A percentile compares a stretch with the other conserved stretches of the same genome.
These are phyloP conservation scores for Penicillium sp. DNA, from an alignment of 2,329 filamentous ascomycete genomes.

Conservation along the genomic window DNA sequence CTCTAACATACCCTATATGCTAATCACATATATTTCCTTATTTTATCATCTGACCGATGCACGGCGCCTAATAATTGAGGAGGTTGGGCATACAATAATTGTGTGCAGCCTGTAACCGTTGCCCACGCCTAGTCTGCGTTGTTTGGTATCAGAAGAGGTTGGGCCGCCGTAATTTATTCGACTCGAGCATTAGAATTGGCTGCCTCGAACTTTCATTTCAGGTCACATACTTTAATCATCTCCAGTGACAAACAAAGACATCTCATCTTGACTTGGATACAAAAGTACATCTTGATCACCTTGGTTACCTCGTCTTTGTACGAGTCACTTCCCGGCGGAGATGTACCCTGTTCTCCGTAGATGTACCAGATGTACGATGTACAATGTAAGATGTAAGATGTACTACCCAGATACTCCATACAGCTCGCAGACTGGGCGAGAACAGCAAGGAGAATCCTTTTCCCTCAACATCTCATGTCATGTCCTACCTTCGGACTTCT, in stretches of 20 bases:
- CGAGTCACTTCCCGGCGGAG: conserved; percentile 8
- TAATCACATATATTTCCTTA: neutral
- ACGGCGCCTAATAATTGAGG: conserved; percentile 12
- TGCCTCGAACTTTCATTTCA: conserved; percentile 2
- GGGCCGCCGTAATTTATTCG: conserved; percentile 14
- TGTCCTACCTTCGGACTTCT: conserved; percentile 21
- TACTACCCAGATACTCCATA: neutral
- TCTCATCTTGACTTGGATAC: neutral
- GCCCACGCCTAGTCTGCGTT: conserved; percentile 2
- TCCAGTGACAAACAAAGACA: neutral
- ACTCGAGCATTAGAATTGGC: conserved; percentile 4
- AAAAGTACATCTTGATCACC: neutral
- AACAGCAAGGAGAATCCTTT: conserved; percentile 22
- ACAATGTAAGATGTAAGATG: conserved; percentile 7
- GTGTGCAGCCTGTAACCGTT: conserved; percentile 7
- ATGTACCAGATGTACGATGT: conserved; percentile 6
- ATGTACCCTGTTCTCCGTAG: neutral
- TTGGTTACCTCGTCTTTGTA: neutral
- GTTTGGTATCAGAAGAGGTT: conserved; percentile 7
- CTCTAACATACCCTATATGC: neutral
- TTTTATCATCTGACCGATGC: conserved; percentile 10
- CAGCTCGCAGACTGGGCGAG: conserved; percentile 7
- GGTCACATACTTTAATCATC: neutral
- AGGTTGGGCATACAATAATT: conserved; percentile 16
- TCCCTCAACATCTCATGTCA: conserved; percentile 15